A percentile compares a stretch with the other conserved stretches of the same genome.
Conservation (phyloP, 2,329 filamentous ascomycete genomes). For the Plectosphaerella plurivora region DNA sequence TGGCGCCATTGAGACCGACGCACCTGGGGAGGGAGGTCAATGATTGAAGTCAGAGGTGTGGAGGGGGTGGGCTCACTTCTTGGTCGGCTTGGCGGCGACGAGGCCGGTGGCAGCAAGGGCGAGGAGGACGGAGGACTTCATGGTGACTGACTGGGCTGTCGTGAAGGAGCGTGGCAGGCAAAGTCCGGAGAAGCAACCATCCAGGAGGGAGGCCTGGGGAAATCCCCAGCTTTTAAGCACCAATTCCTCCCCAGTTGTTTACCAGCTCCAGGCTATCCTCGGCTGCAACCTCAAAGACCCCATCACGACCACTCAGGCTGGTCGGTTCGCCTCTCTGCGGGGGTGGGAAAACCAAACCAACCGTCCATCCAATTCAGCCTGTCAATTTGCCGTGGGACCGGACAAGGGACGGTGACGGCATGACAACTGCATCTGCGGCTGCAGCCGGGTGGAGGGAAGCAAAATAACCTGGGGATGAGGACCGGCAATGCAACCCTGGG, state of each 20-base stretch:
- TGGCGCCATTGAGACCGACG: constrained; percentile 17
- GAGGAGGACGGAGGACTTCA: not conserved
- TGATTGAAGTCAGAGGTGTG: not conserved
- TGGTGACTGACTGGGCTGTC: not conserved
- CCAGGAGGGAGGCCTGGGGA: too few species aligned
- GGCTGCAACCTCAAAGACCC: too few species aligned
- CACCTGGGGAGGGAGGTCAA: not conserved
- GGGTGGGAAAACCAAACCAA: not conserved
- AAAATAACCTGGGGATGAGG: not conserved
- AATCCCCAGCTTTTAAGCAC: too few species aligned
- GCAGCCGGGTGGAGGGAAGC: not conserved
- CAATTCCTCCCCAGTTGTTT: too few species aligned
- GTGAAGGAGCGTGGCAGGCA: too few species aligned
- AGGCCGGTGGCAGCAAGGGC: not conserved
- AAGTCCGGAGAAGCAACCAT: too few species aligned
- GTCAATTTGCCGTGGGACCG: not conserved
- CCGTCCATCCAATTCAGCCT: not conserved
- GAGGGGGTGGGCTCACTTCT: not conserved
- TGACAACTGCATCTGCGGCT: not conserved
- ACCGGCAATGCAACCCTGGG: not conserved
- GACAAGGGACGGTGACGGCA: not conserved
- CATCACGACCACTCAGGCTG: too few species aligned
- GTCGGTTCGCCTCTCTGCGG: too few species aligned
- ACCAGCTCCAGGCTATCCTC: too few species aligned
- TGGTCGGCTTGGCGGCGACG: constrained; percentile 1